These are phyloP conservation scores for Pogostemon cablin DNA, from an alignment of 257 asterid genomes.

Conservation along the genomic window DNA sequence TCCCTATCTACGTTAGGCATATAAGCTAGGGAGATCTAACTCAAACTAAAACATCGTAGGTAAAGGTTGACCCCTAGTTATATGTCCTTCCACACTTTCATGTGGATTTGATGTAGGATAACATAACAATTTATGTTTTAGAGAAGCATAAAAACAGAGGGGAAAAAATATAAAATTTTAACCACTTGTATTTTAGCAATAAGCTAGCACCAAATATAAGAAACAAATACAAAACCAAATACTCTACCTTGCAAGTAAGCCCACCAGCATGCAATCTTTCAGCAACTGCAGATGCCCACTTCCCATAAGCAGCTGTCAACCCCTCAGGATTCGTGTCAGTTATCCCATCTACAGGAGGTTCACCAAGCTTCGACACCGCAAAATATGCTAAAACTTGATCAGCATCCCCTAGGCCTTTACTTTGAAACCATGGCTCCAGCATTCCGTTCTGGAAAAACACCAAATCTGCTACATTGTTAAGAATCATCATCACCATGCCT, in stretches of 20 bases:
- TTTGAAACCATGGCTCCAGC: conserved; percentile 97
- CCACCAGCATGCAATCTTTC: conserved; percentile 79
- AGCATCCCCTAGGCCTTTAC: conserved; percentile 80
- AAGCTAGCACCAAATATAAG: neutral
- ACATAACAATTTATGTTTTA: neutral
- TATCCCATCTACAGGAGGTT: conserved; percentile 86
- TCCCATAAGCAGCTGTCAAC: conserved; percentile 88
- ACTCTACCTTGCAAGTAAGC: conserved; percentile 87
- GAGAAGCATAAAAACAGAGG: neutral
- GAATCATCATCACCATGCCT: conserved; percentile 40
- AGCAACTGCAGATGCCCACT: conserved; percentile 93
- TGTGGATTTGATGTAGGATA: no score
- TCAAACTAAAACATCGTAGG: no score
- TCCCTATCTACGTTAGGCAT: neutral
- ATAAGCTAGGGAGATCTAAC: no score
- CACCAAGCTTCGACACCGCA: conserved; percentile 94
- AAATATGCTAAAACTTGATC: conserved; percentile 96
- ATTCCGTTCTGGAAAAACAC: conserved; percentile 99
- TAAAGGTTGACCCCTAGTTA: no score
- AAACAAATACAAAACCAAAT: neutral
- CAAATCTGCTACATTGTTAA: conserved; percentile 90
- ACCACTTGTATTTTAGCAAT: neutral
- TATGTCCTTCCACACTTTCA: no score
- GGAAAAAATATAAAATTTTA: neutral
- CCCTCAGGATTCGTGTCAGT: conserved; percentile 98